Evolutionary conservation across 371 early-diverging fungal species (phyloP).

Genomic region (Mucor mucedo): DNA sequence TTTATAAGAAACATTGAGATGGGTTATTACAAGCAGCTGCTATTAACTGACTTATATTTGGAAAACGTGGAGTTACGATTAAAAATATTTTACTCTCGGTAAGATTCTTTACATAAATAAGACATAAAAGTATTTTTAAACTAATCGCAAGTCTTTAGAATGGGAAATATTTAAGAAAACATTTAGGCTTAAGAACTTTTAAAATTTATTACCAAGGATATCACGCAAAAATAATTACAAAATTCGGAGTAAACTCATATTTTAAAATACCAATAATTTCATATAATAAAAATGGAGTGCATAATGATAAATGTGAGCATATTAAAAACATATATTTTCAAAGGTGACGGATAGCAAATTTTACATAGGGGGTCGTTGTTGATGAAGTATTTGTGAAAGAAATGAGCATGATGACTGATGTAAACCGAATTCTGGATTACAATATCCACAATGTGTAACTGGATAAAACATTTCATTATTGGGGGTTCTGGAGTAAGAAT

Average conservation of each 20-base stretch:
- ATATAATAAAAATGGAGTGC: neutral
- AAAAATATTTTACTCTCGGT: constrained; percentile 18
- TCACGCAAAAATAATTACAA: neutral
- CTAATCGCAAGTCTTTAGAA: neutral
- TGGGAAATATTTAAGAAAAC: constrained; percentile 3
- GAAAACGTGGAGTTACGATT: constrained; percentile 7
- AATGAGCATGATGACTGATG: constrained; percentile 26
- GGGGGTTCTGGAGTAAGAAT: neutral
- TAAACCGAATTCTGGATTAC: constrained; percentile 27
- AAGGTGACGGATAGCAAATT: neutral
- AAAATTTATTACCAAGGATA: neutral
- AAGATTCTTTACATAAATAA: neutral
- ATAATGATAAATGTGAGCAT: neutral
- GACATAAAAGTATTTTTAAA: neutral
- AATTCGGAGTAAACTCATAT: too few relatives aligned
- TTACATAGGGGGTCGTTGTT: neutral
- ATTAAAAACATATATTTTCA: neutral
- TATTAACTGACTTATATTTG: constrained; percentile 1
- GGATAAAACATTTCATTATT: constrained; percentile 6
- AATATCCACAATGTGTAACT: constrained; percentile 32
- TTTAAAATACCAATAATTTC: neutral
- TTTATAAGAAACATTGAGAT: constrained; percentile 83
- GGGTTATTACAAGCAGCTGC: constrained; percentile 42
- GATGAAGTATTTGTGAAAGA: neutral
- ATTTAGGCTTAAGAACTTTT: neutral